Base-by-base conservation (phyloP, 305 asterid species). In the Fraxinus paxiana region DNA sequence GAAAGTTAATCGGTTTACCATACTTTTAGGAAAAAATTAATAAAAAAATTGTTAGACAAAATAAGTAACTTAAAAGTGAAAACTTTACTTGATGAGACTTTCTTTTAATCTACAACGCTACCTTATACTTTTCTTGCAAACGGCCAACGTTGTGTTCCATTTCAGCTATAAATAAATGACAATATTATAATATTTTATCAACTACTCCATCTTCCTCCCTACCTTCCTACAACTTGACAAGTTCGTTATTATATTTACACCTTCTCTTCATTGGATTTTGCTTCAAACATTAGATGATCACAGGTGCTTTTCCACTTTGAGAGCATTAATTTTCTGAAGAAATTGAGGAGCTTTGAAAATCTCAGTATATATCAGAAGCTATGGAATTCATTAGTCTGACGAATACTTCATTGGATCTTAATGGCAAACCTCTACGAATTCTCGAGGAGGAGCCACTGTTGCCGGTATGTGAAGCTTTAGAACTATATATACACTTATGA, bases 361-460 rank as follows among this genome's bases (percentile, higher is more conserved):
- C 4, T 48, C 20, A 48, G 20, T 43, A 12, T 43, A 20, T 24
- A 63, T 63, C 72, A 15, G 31, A 79, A 15, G 73, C 61, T 48
- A 94, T 94, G 98, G 97, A 94, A 69, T 92, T 88, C 88, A 84
- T 91, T 7, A 88, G 89, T 77, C 81, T 94, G 80, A 69, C 90
- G 67, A 91, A 91, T 82, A 88, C 93, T 81, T 92, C 97, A 9
- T 77, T 92, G 85, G 90, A 91, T 90, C 94, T 91, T 28, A 90
- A 87, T 38, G 15, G 83, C 17, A 91, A 82, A 43, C 98, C 98
- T 38, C 83, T 84, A 82, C 77, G 86, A 43, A 69, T 89, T 46
- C 70, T 80, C 7, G 90, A 48, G 61, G 61, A 84, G 4, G 90
- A 83, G 20, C 20, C 61, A 48, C 61, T 5, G 71, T 59, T 76